These are phyloP conservation scores for Heliocybe sulcata DNA, from an alignment of 1,284 basidiomycete genomes.

Conservation along the genomic window DNA sequence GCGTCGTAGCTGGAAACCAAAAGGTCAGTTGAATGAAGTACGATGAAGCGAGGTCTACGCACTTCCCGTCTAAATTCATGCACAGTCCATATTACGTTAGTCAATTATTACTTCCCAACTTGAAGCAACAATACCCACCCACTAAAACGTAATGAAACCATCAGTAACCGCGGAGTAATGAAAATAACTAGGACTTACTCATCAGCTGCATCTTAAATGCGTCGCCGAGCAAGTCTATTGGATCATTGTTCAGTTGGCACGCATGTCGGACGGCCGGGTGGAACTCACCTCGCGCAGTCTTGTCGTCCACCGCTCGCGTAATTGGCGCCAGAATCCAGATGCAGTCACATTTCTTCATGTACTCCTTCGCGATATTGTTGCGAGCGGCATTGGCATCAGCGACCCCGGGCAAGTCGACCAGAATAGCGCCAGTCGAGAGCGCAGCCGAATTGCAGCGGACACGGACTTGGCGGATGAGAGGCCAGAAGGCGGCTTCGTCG, in stretches of 20 bases:
- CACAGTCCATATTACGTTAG: constrained; percentile 1
- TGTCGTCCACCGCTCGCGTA: constrained; percentile 48
- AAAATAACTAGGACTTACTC: constrained; percentile 30
- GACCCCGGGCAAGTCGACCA: constrained; percentile 58
- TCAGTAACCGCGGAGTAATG: too few species aligned
- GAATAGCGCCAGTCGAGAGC: constrained; percentile 46
- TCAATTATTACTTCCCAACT: background rate
- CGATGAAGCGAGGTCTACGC: constrained; percentile 15
- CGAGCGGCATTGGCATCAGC: constrained; percentile 54
- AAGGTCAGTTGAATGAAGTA: constrained; percentile 2
- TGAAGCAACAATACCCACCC: constrained; percentile 19
- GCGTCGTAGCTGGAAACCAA: constrained; percentile 37
- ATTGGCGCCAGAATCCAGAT: constrained; percentile 53
- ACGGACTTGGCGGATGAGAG: constrained; percentile 51
- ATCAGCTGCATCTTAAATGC: constrained; percentile 55
- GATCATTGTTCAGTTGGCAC: background rate
- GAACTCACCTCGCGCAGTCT: constrained; percentile 46
- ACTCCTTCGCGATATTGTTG: constrained; percentile 48
- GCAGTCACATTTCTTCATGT: constrained; percentile 53
- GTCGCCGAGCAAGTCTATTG: constrained; percentile 46
- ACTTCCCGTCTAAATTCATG: constrained; percentile 39
- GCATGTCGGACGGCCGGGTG: background rate
- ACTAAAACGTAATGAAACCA: constrained; percentile 17
- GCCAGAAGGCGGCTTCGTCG: constrained; percentile 46
- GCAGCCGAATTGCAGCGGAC: constrained; percentile 46